Percentiles rank a stretch among this genome's conserved stretches.
These are phyloP conservation scores for Sporisorium sorghi DNA, from an alignment of 1,284 basidiomycete species.

Conservation along the genomic window DNA sequence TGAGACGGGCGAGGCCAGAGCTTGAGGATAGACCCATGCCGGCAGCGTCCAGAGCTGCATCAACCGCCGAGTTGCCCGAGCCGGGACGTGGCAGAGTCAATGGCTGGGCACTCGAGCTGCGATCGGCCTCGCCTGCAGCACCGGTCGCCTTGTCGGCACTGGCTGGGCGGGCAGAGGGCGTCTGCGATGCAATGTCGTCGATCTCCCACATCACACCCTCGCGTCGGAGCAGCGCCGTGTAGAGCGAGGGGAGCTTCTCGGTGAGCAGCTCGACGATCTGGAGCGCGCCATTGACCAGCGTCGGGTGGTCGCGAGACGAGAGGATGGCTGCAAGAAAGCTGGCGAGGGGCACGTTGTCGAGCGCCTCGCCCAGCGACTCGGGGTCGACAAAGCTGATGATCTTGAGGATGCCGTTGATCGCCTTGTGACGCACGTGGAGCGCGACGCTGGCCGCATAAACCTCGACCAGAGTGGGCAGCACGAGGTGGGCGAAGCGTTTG, in stretches of 20 bases:
- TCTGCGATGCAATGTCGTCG: constrained; percentile 59
- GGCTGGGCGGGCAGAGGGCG: constrained; percentile 75
- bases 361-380: constrained; percentile 50
- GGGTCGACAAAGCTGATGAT: constrained; percentile 63
- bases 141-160: constrained; percentile 83
- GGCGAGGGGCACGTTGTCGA: constrained; percentile 64
- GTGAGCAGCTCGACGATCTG: constrained; percentile 68
- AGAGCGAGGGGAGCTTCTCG: constrained; percentile 58
- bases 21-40: constrained; percentile 22
- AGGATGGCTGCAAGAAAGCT: constrained; percentile 65
- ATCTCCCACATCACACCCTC: constrained; percentile 68
- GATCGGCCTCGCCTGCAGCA: constrained; percentile 75
- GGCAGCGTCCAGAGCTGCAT: constrained; percentile 16
- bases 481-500: constrained; percentile 61
- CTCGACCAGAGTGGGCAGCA: constrained; percentile 65
- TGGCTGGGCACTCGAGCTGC: constrained; percentile 20
- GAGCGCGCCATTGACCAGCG: constrained; percentile 57
- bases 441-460: constrained; percentile 66
- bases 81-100: constrained; percentile 29
- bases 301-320: constrained; percentile 57
- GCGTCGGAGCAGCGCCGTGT: constrained; percentile 58
- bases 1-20: constrained; percentile 39
- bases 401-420: constrained; percentile 64
- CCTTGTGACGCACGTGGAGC: constrained; percentile 55
- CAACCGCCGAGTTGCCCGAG: constrained; percentile 4